These are phyloP conservation scores for Excoecaria agallocha DNA, from an alignment of 345 rosid species.

Conservation along the genomic window DNA sequence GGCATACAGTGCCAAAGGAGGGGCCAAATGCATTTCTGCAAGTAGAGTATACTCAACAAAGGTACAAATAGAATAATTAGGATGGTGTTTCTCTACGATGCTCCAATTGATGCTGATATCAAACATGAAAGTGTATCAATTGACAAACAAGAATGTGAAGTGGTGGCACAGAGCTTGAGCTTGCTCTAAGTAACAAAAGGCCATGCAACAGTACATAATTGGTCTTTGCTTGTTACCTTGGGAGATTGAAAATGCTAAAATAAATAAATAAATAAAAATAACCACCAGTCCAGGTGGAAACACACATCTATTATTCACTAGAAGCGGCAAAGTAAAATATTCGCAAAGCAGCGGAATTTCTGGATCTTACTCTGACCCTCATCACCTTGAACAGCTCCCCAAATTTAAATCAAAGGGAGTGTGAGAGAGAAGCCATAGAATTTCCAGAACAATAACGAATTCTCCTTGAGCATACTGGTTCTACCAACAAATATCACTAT, in stretches of 20 bases:
- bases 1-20: conserved; percentile 77
- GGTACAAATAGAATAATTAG: neutral
- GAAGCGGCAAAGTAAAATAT: neutral
- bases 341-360: neutral
- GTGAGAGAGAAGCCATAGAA: neutral
- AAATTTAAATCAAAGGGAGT: neutral
- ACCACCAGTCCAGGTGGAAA: neutral
- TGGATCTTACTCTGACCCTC: neutral
- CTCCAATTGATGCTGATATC: neutral
- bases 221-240: neutral
- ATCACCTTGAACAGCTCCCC: neutral
- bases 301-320: neutral
- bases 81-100: neutral
- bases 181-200: neutral
- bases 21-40: conserved; percentile 88
- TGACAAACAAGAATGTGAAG: neutral
- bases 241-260: conserved; percentile 1
- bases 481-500: neutral
- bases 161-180: neutral
- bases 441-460: neutral
- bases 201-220: neutral
- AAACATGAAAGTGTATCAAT: neutral
- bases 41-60: conserved; percentile 13
- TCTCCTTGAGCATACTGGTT: neutral
- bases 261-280: too few relatives aligned